Conservation (phyloP, 768 basidiomycete species). For the Lentinula guzmanii region DNA sequence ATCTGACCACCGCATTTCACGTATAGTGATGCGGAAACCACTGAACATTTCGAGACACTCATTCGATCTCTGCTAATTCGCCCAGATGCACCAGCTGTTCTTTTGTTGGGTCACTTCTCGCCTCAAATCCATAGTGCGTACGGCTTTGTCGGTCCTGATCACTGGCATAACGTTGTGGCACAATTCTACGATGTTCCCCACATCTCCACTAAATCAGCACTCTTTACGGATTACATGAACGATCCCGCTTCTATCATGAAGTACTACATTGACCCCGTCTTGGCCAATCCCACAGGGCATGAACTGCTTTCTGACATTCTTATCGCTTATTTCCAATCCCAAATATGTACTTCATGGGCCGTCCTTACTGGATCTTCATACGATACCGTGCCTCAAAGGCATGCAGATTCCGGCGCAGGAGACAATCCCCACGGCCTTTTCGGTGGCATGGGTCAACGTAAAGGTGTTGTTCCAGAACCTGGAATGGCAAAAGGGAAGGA, state of each 20-base stretch:
- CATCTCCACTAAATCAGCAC: constrained; percentile 75
- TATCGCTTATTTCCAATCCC: constrained; percentile 82
- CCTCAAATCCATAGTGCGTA: constrained; percentile 75
- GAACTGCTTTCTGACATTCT: constrained; percentile 88
- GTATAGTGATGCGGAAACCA: constrained; percentile 57
- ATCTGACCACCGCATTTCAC: not conserved
- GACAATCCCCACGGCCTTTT: constrained; percentile 61
- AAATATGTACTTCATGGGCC: constrained; percentile 84
- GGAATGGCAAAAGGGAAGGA: constrained; percentile 24
- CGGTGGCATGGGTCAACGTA: constrained; percentile 79
- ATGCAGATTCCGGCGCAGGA: constrained; percentile 26
- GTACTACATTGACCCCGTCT: constrained; percentile 79
- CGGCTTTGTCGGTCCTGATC: constrained; percentile 88
- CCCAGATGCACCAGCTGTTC: constrained; percentile 85
- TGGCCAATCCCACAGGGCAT: constrained; percentile 79
- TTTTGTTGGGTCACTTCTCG: constrained; percentile 93
- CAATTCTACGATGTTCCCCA: constrained; percentile 98
- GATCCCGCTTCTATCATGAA: constrained; percentile 56
- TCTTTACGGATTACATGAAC: constrained; percentile 79
- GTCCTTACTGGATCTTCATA: constrained; percentile 61
- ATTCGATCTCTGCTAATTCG: constrained; percentile 88
- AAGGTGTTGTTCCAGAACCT: constrained; percentile 57
- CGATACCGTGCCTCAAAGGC: constrained; percentile 46
- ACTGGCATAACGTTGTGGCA: constrained; percentile 84
- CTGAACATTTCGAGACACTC: constrained; percentile 88